Conservation (phyloP, 2,329 filamentous ascomycete genomes). For the Alternaria viburni region DNA sequence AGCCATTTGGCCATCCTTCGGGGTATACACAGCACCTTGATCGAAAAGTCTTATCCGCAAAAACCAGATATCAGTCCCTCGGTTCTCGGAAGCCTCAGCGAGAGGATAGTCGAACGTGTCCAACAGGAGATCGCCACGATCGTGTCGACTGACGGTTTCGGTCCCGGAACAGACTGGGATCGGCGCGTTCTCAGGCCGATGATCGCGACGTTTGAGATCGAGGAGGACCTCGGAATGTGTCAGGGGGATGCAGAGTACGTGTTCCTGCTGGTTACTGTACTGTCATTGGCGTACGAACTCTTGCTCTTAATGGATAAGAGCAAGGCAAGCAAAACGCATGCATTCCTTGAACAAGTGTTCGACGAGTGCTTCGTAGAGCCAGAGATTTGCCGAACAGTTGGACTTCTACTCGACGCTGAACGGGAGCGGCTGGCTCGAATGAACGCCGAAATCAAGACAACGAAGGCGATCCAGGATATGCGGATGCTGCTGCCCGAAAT, state of each 20-base stretch:
- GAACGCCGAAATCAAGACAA: not conserved
- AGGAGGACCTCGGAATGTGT: not conserved
- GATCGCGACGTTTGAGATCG: not conserved
- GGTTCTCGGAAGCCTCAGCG: not conserved
- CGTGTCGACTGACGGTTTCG: not conserved
- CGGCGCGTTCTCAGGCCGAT: not conserved
- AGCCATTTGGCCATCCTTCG: not conserved
- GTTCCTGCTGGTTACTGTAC: not conserved
- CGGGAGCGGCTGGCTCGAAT: not conserved
- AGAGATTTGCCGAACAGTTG: not conserved
- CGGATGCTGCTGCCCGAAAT: not conserved
- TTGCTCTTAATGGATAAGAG: not conserved
- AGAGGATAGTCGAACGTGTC: not conserved
- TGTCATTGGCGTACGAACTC: not conserved
- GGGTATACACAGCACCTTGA: not conserved
- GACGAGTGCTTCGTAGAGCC: not conserved
- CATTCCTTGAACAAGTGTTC: not conserved
- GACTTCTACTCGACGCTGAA: not conserved
- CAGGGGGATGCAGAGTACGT: constrained; percentile 1
- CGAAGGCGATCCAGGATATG: not conserved
- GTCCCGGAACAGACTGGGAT: not conserved
- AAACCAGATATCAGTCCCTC: not conserved
- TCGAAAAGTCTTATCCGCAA: not conserved
- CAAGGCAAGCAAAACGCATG: not conserved
- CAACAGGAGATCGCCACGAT: not conserved